Conservation (phyloP, 805 yeast species). For the Nakazawaea pomicola region DNA sequence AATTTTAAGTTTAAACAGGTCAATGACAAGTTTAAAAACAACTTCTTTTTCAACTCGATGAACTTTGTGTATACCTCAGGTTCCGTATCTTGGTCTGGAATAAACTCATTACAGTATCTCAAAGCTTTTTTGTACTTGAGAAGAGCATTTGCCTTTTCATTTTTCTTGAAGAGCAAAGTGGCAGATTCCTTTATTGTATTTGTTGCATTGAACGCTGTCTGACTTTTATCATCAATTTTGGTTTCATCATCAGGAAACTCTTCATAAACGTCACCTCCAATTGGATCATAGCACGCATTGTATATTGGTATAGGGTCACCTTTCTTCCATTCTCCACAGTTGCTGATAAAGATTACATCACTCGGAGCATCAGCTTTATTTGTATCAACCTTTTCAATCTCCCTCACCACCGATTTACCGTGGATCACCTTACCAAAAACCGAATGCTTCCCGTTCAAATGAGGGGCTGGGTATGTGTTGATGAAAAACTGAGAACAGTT, state of each 20-base stretch:
- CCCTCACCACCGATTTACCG: constrained; percentile 68
- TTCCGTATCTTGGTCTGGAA: constrained; percentile 66
- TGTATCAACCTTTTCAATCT: constrained; percentile 48
- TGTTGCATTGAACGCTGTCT: constrained; percentile 46
- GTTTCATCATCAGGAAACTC: constrained; percentile 75
- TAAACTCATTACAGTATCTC: constrained; percentile 64
- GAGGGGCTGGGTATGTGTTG: constrained; percentile 64
- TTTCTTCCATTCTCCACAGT: constrained; percentile 62
- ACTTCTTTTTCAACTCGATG: constrained; percentile 40
- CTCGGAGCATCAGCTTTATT: constrained; percentile 38
- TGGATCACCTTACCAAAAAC: constrained; percentile 67
- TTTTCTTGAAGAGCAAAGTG: constrained; percentile 49
- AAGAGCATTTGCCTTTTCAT: constrained; percentile 55
- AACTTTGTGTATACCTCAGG: constrained; percentile 47
- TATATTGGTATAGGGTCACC: constrained; percentile 49
- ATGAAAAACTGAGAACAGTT: constrained; percentile 71
- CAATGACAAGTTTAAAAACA: constrained; percentile 57
- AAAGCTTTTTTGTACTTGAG: constrained; percentile 63
- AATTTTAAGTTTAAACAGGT: constrained; percentile 44
- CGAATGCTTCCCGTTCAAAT: constrained; percentile 69
- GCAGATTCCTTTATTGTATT: constrained; percentile 64
- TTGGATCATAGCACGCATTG: constrained; percentile 54
- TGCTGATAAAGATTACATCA: constrained; percentile 40
- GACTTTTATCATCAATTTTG: constrained; percentile 41
- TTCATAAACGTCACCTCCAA: constrained; percentile 70